Evolutionary conservation across 768 basidiomycete genomes (phyloP), one percentile per base, ranked within the genome.

Genomic region (Collybia nuda): DNA sequence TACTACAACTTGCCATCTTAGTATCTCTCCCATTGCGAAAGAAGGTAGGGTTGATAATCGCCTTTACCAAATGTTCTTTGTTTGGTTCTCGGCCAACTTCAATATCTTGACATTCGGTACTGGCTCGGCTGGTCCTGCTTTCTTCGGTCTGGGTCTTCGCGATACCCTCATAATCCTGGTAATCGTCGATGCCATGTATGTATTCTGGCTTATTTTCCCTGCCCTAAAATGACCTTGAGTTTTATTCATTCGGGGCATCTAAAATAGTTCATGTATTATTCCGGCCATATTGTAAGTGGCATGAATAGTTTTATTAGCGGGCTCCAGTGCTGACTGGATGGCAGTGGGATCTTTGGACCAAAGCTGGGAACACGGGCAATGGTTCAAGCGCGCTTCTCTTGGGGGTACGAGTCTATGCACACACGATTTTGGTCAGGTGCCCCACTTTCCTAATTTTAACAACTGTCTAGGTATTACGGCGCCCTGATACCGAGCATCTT

Each of bases 301-400:
- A 7, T 26, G 26, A 15, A 24, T 24, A 8, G 15, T 5, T 9
- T 21, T 21, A 5, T 24, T 26, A 5, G 14, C 39, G 3, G 15
- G 17, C 7, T 15, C 15, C 36, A 41, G 51, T 8, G 29, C 48
- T 17, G 32, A 38, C 43, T 17, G 47, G 18, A 2, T 14, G 19
- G 17, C 44, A 77, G 77, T 48, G 72, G 71, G n/a, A 82, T 84
- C 2, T 90, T 88, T 68, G 89, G 91, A 9, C 88, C 91, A 0
- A 85, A 83, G 62, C 70, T 88, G 0, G 91, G 91, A n/a, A 79
- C 86, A 60, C 76, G 90, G 17, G 86, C 86, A 48, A 89, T 93
- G 88, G 81, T 90, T 19, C 59, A 56, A 14, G 29, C 40, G 3
- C 43, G 15, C 35, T 45, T 32, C 38, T 41, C 39, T 23, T 45